phyloP scores from a whole-genome alignment of 2,329 filamentous ascomycete species.

The Chrysosphaeria jannelii region DNA sequence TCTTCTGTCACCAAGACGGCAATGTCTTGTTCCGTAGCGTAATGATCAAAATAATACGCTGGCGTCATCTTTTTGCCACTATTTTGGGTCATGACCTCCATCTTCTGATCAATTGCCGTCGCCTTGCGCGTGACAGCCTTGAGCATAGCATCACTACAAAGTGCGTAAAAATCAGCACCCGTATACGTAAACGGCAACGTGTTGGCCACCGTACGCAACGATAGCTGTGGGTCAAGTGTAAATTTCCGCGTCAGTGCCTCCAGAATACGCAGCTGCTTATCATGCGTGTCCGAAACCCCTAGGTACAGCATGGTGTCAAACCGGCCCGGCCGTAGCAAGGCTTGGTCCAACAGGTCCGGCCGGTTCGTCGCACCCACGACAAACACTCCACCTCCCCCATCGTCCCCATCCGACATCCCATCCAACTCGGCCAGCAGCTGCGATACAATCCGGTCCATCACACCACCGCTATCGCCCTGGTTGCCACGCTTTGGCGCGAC shows the following conservation, averaged over 20 bases:
- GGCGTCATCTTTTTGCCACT: conserved; percentile 30
- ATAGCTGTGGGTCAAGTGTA: conserved; percentile 49
- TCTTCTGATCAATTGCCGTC: conserved; percentile 52
- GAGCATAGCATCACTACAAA: conserved; percentile 95
- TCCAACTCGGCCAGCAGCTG: conserved; percentile 86
- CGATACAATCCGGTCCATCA: conserved; percentile 93
- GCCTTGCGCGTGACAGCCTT: conserved; percentile 90
- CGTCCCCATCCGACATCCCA: conserved; percentile 41
- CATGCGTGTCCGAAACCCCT: conserved; percentile 83
- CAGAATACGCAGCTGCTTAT: conserved; percentile 82
- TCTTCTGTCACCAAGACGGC: conserved; percentile 67
- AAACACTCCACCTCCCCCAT: conserved; percentile 66
- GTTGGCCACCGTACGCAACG: conserved; percentile 42
- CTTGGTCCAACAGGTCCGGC: conserved; percentile 75
- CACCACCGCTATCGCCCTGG: conserved; percentile 85
- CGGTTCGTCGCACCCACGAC: conserved; percentile 92
- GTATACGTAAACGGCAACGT: conserved; percentile 84
- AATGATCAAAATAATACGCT: conserved; percentile 87
- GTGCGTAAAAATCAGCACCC: conserved; percentile 83
- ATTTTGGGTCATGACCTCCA: conserved; percentile 31
- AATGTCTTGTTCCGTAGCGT: conserved; percentile 54
- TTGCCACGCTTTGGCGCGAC: conserved; percentile 92
- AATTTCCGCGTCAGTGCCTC: conserved; percentile 94
- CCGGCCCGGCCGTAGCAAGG: conserved; percentile 59
- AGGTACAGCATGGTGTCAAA: conserved; percentile 99